Percentiles rank a stretch among this genome's conserved stretches.
Conservation (phyloP, 345 rosid species). For the Hevea brasiliensis region DNA sequence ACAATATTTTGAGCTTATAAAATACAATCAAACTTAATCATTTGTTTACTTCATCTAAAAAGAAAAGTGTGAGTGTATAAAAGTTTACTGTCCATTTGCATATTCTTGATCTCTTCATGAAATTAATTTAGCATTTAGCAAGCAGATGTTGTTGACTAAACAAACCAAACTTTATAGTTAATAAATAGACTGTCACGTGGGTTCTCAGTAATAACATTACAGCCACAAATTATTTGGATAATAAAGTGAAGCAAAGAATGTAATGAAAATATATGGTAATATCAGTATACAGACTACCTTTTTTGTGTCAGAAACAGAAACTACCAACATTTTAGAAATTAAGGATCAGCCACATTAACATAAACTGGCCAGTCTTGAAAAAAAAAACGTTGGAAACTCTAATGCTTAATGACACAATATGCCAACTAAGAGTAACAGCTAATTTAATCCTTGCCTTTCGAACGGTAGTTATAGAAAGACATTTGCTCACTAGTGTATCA, state of each 20-base stretch:
- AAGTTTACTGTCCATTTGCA: not conserved
- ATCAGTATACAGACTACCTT: not conserved
- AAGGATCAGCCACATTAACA: constrained; percentile 7
- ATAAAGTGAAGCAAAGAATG: not conserved
- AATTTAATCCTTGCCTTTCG: constrained; percentile 68
- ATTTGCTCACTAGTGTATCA: constrained; percentile 89
- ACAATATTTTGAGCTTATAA: not conserved
- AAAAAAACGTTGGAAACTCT: not conserved
- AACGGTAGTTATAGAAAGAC: constrained; percentile 85
- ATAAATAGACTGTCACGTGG: too few species aligned
- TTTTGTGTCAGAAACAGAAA: not conserved
- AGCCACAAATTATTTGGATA: not conserved
- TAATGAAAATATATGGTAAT: not conserved
- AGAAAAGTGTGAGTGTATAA: not conserved
- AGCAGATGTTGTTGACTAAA: not conserved
- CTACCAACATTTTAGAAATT: not conserved
- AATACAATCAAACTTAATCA: not conserved
- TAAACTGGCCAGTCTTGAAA: not conserved
- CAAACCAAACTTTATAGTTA: not conserved
- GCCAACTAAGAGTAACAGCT: not conserved
- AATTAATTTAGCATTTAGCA: not conserved
- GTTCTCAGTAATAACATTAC: too few species aligned
- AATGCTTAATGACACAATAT: not conserved
- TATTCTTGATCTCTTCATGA: not conserved
- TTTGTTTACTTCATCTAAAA: not conserved